These are phyloP conservation scores for Malassezia furfur DNA, from an alignment of 1,284 basidiomycete genomes.

Conservation along the genomic window DNA sequence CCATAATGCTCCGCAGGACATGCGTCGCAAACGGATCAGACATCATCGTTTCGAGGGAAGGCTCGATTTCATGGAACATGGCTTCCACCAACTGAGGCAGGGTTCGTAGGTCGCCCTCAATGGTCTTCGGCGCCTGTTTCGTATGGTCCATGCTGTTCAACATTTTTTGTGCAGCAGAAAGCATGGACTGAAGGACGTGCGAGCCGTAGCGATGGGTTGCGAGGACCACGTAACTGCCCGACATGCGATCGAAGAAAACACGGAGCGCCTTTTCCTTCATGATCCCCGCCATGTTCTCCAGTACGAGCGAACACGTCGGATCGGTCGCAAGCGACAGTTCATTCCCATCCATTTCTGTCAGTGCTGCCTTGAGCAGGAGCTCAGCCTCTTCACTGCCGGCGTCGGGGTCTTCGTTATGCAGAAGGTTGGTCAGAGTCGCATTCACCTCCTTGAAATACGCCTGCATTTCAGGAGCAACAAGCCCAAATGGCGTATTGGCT, in stretches of 20 bases:
- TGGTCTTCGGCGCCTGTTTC: background rate
- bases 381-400: slow-evolving; percentile 26
- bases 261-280: slow-evolving; percentile 32
- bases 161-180: slow-evolving; percentile 14
- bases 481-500: slow-evolving; percentile 14
- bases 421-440: slow-evolving; percentile 1
- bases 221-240: slow-evolving; percentile 28
- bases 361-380: slow-evolving; percentile 36
- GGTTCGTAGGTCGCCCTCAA: slow-evolving; percentile 7
- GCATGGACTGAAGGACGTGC: slow-evolving; percentile 39
- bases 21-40: slow-evolving; percentile 12
- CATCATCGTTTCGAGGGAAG: slow-evolving; percentile 2
- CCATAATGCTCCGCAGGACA: slow-evolving; percentile 6
- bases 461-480: slow-evolving; percentile 13
- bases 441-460: slow-evolving; percentile 19
- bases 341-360: slow-evolving; percentile 39
- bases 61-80: slow-evolving; percentile 15
- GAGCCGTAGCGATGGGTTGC: slow-evolving; percentile 42
- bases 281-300: slow-evolving; percentile 32
- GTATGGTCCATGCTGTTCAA: background rate
- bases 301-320: slow-evolving; percentile 36
- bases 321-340: slow-evolving; percentile 42
- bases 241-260: slow-evolving; percentile 39
- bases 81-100: slow-evolving; percentile 6
- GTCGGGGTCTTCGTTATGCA: slow-evolving; percentile 11